Evolutionary conservation across 768 basidiomycete genomes (phyloP), one percentile per base, ranked within the genome.

Genomic region (Roridomyces roridus): DNA sequence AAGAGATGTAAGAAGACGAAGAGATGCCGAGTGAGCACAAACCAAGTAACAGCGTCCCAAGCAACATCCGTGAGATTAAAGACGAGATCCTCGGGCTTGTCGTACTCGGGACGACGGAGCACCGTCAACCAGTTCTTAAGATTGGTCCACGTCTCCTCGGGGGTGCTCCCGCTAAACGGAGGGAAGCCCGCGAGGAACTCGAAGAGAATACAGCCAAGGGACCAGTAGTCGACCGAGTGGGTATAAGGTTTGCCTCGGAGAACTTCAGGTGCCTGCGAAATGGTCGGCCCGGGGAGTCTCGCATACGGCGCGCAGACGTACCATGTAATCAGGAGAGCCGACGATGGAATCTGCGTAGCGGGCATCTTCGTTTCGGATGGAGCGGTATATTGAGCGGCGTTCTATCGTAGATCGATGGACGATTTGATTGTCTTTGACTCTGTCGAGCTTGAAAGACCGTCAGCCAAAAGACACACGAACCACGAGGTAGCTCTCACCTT

Each of bases 91-190:
- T 98, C 96, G 2, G 93, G 91, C 62, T 90, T 89, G 70, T 98
- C 96, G 65, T 98, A 99, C 65, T 95, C 89, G 2, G 97, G 97
- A 54, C 97, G 74, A n/a, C 89, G 80, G 5, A 99, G 80, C 1
- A 94, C 94, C 60, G 91, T 91, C 17, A 88, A 86, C 97, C 97
- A 99, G 70, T 98, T 98, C 75, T 98, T 98, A 59, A 99, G 76
- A 74, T 98, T 98, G 15, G 94, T 94, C 97, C 97, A 99, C 0
- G 97, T 99, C 74, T 99, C 97, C 63, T 99, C 95, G 0, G 95
- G 91, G 0, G 91, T 94, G 36, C 89, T 85, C 17, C 97, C 97
- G 43, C 93, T 97, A 77, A 99, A 99, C 2, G 97, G 97, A 12
- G 97, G 97, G 76, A 97, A 99, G 24, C 97, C 96, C 1, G 94